phyloP scores from a whole-genome alignment of 2,329 filamentous ascomycete species.

The Akanthomyces uredinophilus region DNA sequence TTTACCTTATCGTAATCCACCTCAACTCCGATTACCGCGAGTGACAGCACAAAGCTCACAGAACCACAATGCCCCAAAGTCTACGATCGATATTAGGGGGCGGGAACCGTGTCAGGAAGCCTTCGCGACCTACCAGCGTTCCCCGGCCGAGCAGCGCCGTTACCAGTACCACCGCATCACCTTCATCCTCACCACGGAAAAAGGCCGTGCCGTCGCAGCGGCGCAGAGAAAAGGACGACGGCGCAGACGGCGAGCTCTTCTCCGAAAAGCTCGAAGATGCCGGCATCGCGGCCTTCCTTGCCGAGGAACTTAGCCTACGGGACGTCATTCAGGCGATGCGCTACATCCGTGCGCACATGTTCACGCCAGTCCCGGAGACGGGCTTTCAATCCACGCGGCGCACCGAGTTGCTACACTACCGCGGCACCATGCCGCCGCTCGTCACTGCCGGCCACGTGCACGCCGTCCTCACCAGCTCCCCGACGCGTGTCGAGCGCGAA shows the following conservation, averaged over 20 bases:
- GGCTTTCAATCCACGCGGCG: slow-evolving; percentile 62
- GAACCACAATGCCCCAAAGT: slow-evolving; percentile 26
- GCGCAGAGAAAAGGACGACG: slow-evolving; percentile 23
- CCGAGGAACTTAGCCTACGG: slow-evolving; percentile 50
- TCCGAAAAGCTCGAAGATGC: slow-evolving; percentile 52
- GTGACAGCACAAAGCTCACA: background rate
- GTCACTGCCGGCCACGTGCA: slow-evolving; percentile 63
- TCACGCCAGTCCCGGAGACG: slow-evolving; percentile 55
- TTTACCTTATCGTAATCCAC: background rate
- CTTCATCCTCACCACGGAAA: slow-evolving; percentile 17
- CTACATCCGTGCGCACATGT: slow-evolving; percentile 58
- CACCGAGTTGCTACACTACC: slow-evolving; percentile 58
- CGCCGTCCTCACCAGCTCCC: slow-evolving; percentile 49
- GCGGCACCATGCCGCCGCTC: slow-evolving; percentile 55
- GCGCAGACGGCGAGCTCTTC: slow-evolving; percentile 28
- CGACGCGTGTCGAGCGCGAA: slow-evolving; percentile 63
- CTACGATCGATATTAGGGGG: slow-evolving; percentile 35
- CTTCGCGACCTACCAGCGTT: slow-evolving; percentile 18
- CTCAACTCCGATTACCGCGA: background rate
- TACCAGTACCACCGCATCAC: background rate
- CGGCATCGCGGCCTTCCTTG: slow-evolving; percentile 51
- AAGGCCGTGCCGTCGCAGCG: slow-evolving; percentile 16
- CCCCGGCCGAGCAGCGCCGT: slow-evolving; percentile 7
- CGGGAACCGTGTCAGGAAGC: slow-evolving; percentile 32
- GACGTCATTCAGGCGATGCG: slow-evolving; percentile 62